Evolutionary conservation across 2,329 filamentous ascomycete genomes (phyloP).

Genomic region (Metarhizium robertsii): DNA sequence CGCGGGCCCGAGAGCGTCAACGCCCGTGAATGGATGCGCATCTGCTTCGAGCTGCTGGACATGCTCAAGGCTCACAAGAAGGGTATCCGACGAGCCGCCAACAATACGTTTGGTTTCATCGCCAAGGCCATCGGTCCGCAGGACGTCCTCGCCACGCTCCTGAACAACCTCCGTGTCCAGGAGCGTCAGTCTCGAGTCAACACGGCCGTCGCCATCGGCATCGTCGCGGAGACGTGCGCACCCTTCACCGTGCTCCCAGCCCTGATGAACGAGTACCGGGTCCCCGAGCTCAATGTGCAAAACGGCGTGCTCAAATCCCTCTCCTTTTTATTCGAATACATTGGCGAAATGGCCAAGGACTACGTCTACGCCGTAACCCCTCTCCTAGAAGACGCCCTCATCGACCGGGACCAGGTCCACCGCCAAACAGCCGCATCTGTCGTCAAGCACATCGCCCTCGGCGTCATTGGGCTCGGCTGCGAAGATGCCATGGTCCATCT

Average conservation of each 20-base stretch:
- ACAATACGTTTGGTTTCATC: constrained; percentile 99
- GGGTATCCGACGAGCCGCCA: constrained; percentile 92
- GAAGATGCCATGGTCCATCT: constrained; percentile 98
- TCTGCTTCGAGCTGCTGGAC: constrained; percentile 96
- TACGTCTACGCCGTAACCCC: constrained; percentile 98
- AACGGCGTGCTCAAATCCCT: constrained; percentile 97
- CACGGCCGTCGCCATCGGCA: constrained; percentile 95
- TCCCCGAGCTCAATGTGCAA: constrained; percentile 96
- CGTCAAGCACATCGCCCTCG: constrained; percentile 94
- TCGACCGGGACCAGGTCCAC: constrained; percentile 96
- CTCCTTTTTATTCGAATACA: constrained; percentile 97
- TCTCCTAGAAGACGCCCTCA: constrained; percentile 89
- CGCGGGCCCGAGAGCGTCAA: constrained; percentile 94
- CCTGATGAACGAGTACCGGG: constrained; percentile 98
- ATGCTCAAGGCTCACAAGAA: constrained; percentile 99
- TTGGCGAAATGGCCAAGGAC: constrained; percentile 98
- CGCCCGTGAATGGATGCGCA: constrained; percentile 98
- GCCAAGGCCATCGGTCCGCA: constrained; percentile 98
- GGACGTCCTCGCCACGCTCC: constrained; percentile 87
- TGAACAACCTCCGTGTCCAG: constrained; percentile 95
- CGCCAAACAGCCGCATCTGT: constrained; percentile 92
- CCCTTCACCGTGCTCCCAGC: constrained; percentile 98
- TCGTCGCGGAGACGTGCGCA: constrained; percentile 95
- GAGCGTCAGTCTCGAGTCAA: constrained; percentile 98
- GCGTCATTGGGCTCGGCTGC: constrained; percentile 93